Percentiles rank a stretch among this genome's conserved stretches.
Conservation (phyloP, 352 stramenopile species). For the Phytophthora meadii region DNA sequence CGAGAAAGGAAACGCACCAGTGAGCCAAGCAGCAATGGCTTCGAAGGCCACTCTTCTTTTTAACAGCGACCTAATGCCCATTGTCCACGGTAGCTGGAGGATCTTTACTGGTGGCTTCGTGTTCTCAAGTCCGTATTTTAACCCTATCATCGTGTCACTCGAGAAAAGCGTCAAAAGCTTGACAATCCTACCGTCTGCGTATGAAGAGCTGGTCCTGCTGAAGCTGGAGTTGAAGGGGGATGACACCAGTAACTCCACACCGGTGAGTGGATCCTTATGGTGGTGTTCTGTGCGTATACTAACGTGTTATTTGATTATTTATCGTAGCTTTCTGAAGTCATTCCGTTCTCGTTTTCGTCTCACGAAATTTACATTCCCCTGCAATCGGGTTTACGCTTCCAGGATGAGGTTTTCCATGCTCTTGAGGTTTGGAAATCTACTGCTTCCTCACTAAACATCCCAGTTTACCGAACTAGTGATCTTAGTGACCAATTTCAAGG, state of each 20-base stretch:
- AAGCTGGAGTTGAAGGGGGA: slow-evolving; percentile 58
- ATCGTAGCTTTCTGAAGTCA: slow-evolving; percentile 40
- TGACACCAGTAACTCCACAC: slow-evolving; percentile 17
- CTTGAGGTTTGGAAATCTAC: slow-evolving; percentile 66
- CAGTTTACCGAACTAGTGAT: slow-evolving; percentile 63
- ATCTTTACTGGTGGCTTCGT: slow-evolving; percentile 67
- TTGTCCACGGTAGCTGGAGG: slow-evolving; percentile 56
- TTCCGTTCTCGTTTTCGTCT: slow-evolving; percentile 45
- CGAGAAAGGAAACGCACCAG: slow-evolving; percentile 1
- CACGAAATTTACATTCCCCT: slow-evolving; percentile 58
- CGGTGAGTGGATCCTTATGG: slow-evolving; percentile 23
- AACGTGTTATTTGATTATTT: background rate
- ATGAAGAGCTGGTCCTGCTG: slow-evolving; percentile 75
- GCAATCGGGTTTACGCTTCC: slow-evolving; percentile 66
- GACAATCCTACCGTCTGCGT: slow-evolving; percentile 50
- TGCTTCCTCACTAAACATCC: slow-evolving; percentile 47
- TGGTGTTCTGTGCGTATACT: background rate
- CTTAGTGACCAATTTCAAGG: slow-evolving; percentile 46
- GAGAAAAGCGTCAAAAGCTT: slow-evolving; percentile 60
- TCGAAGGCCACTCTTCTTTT: slow-evolving; percentile 57
- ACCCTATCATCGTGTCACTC: slow-evolving; percentile 72
- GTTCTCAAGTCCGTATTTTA: slow-evolving; percentile 62
- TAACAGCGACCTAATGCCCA: slow-evolving; percentile 49
- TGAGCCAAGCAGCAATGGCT: slow-evolving; percentile 14
- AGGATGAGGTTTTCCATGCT: slow-evolving; percentile 66